Conservation (phyloP, 2,329 filamentous ascomycete species). For the Penicillium sp. region DNA sequence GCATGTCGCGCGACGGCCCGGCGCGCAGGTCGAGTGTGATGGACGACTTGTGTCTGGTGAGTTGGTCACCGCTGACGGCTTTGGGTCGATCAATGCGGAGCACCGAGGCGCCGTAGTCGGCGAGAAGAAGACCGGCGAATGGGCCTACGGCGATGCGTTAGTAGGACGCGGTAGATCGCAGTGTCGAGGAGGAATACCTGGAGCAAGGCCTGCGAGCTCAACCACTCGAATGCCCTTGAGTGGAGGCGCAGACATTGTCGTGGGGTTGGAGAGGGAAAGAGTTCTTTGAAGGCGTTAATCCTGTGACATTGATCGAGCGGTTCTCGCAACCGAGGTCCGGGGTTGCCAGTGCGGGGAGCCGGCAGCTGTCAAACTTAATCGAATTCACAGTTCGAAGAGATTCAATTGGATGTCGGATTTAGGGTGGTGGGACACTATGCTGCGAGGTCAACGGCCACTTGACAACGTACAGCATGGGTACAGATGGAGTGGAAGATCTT, state of each 20-base stretch:
- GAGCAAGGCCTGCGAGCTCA: slow-evolving; percentile 65
- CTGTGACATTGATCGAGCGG: slow-evolving; percentile 2
- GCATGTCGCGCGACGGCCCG: slow-evolving; percentile 58
- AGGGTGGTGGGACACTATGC: no score
- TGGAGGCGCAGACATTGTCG: slow-evolving; percentile 37
- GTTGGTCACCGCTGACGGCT: slow-evolving; percentile 61
- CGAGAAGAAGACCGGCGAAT: slow-evolving; percentile 82
- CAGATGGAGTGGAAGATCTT: no score
- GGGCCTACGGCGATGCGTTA: slow-evolving; percentile 58
- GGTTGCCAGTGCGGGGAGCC: slow-evolving; percentile 4
- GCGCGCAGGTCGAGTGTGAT: slow-evolving; percentile 77
- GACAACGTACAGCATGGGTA: no score
- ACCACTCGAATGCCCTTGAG: slow-evolving; percentile 60
- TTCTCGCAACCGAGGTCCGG: slow-evolving; percentile 13
- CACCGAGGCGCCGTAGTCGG: slow-evolving; percentile 84
- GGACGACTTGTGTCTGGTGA: slow-evolving; percentile 77
- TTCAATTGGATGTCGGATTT: no score
- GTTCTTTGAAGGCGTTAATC: slow-evolving; percentile 3
- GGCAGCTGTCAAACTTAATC: slow-evolving; percentile 1
- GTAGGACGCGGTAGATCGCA: neutral
- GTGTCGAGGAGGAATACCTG: slow-evolving; percentile 48
- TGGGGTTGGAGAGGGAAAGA: neutral
- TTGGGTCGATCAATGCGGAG: slow-evolving; percentile 73
- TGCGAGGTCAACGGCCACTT: no score
- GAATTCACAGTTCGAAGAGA: no score